Percentiles rank a stretch among this genome's conserved stretches.
phyloP scores from a whole-genome alignment of 306 rosid genomes.

The Echinosophora koreensis region DNA sequence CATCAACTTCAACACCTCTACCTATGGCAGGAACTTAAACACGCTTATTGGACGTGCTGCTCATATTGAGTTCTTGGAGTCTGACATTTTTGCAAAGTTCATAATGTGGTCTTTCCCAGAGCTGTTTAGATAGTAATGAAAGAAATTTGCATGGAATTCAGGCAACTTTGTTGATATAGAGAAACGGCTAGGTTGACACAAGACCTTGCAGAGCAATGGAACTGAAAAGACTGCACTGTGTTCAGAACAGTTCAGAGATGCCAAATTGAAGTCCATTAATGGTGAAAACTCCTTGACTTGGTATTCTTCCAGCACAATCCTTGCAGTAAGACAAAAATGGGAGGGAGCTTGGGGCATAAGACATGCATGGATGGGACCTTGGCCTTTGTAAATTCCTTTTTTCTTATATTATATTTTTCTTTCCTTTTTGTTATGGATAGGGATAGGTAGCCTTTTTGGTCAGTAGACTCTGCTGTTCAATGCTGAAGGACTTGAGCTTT shows the following conservation, averaged over 20 bases:
- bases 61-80: constrained; percentile 90
- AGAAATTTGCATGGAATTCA: not conserved
- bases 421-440: constrained; percentile 25
- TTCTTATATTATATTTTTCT: not conserved
- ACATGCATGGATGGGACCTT: constrained; percentile 23
- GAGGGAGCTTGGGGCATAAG: not conserved
- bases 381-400: constrained; percentile 40
- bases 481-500: constrained; percentile 40
- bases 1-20: constrained; percentile 81
- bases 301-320: constrained; percentile 5
- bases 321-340: not conserved
- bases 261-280: constrained; percentile 9
- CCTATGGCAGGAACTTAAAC: constrained; percentile 86
- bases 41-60: constrained; percentile 91
- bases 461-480: not conserved
- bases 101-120: constrained; percentile 98
- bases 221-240: not conserved
- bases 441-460: constrained; percentile 25
- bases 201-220: constrained; percentile 37
- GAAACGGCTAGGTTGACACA: constrained; percentile 12
- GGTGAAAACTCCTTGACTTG: constrained; percentile 32
- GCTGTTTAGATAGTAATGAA: constrained; percentile 63
- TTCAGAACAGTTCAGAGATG: constrained; percentile 35
- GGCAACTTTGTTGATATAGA: not conserved
- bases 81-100: constrained; percentile 86